These are phyloP conservation scores for Ustilago cynodontis DNA, from an alignment of 1,284 basidiomycete genomes.

Conservation along the genomic window DNA sequence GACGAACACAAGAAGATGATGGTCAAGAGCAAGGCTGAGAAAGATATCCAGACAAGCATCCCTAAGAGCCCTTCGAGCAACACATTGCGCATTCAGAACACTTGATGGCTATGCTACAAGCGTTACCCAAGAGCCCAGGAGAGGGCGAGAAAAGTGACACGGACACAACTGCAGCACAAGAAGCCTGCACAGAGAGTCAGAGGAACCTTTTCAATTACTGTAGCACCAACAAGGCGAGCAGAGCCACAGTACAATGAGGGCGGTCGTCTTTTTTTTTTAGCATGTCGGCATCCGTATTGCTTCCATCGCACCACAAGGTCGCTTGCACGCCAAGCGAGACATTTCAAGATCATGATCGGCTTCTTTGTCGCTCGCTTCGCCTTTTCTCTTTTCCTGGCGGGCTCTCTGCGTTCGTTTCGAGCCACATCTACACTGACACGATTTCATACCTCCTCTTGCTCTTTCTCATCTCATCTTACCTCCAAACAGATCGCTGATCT, in stretches of 20 bases:
- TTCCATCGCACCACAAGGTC: neutral
- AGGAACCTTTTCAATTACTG: neutral
- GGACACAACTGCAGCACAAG: neutral
- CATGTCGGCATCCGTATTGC: neutral
- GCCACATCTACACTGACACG: neutral
- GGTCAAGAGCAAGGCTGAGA: neutral
- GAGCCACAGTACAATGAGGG: too few relatives aligned
- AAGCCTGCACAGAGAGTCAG: too few relatives aligned
- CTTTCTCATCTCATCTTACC: neutral
- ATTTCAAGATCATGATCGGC: neutral
- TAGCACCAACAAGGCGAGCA: neutral
- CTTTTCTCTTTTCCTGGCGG: neutral
- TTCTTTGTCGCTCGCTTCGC: neutral
- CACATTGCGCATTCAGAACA: neutral
- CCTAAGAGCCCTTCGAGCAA: neutral
- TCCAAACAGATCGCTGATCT: too few relatives aligned
- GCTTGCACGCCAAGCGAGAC: conserved; percentile 8
- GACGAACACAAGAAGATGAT: neutral
- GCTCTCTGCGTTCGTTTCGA: neutral
- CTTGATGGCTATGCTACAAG: neutral
- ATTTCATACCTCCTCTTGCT: too few relatives aligned
- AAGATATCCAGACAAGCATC: neutral
- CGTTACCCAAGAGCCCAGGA: neutral
- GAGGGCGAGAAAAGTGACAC: neutral
- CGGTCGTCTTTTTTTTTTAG: too few relatives aligned